phyloP scores from a whole-genome alignment of 106 monocot genomes.

The Chionographis japonica region DNA sequence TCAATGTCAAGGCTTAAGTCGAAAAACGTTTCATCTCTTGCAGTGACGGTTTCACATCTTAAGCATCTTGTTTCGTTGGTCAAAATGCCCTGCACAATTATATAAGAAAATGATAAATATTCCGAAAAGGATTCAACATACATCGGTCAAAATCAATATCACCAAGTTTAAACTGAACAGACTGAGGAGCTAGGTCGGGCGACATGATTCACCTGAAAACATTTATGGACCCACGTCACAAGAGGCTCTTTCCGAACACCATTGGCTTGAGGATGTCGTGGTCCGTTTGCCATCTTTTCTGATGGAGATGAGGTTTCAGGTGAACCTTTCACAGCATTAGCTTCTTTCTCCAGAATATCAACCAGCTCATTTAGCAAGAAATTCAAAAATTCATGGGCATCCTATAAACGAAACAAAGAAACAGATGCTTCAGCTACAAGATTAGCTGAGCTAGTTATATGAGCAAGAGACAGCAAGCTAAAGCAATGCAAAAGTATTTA shows the following conservation, averaged over 20 bases:
- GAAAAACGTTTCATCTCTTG: conserved; percentile 56
- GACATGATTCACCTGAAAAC: conserved; percentile 24
- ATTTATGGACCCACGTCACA: conserved; percentile 31
- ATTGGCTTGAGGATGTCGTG: conserved; percentile 24
- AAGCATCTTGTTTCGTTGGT: conserved; percentile 61
- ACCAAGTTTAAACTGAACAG: too few relatives aligned
- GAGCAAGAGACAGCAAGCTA: background rate
- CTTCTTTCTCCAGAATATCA: conserved; percentile 48
- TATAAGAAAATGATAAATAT: background rate
- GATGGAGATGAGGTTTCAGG: conserved; percentile 18
- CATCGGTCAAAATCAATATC: background rate
- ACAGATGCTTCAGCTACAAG: background rate
- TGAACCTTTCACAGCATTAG: conserved; percentile 19
- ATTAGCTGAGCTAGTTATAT: background rate
- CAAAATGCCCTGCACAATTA: conserved; percentile 38
- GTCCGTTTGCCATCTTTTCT: conserved; percentile 32
- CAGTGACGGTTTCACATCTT: conserved; percentile 59
- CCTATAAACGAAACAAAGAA: conserved; percentile 19
- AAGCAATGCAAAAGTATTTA: too few relatives aligned
- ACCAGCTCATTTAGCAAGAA: conserved; percentile 53
- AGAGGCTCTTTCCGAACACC: conserved; percentile 27
- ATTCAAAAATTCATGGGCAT: conserved; percentile 59
- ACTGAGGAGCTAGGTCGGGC: too few relatives aligned
- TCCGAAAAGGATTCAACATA: background rate
- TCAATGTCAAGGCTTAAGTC: conserved; percentile 63